Conservation (phyloP, 345 rosid species). For the Populus nigra region DNA sequence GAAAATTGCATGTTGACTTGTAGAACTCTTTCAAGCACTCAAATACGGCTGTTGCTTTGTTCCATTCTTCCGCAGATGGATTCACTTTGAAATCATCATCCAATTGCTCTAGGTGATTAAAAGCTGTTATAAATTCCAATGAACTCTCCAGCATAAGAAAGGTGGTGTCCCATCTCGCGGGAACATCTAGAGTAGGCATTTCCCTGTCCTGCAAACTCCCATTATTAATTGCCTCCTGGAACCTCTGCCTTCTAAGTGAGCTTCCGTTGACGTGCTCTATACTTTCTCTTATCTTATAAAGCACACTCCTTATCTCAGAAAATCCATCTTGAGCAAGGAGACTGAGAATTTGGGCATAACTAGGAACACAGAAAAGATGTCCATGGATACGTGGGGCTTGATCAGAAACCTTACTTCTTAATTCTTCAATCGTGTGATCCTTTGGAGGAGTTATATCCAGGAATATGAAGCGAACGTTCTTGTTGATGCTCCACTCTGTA, state of each 20-base stretch:
- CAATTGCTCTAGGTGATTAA: not conserved
- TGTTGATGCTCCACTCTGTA: not conserved
- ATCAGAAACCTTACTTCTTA: not conserved
- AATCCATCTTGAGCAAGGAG: not conserved
- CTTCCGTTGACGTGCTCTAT: not conserved
- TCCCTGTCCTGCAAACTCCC: not conserved
- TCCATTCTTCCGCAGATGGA: not conserved
- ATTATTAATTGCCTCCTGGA: accelerated
- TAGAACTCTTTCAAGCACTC: not conserved
- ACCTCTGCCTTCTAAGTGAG: not conserved
- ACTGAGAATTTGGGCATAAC: not conserved
- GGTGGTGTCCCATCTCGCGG: not conserved
- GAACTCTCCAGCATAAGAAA: not conserved
- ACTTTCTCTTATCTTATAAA: not conserved
- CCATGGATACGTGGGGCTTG: not conserved
- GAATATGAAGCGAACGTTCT: not conserved
- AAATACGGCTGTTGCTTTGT: not conserved
- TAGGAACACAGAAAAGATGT: not conserved
- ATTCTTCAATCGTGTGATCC: not conserved
- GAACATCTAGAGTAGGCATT: not conserved
- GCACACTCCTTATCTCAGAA: not conserved
- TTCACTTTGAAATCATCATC: not conserved
- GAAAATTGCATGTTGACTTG: not conserved
- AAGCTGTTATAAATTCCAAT: not conserved
- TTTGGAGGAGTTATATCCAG: not conserved